These are phyloP conservation scores for Tricholoma bakamatsutake DNA, from an alignment of 768 basidiomycete species.

Conservation along the genomic window DNA sequence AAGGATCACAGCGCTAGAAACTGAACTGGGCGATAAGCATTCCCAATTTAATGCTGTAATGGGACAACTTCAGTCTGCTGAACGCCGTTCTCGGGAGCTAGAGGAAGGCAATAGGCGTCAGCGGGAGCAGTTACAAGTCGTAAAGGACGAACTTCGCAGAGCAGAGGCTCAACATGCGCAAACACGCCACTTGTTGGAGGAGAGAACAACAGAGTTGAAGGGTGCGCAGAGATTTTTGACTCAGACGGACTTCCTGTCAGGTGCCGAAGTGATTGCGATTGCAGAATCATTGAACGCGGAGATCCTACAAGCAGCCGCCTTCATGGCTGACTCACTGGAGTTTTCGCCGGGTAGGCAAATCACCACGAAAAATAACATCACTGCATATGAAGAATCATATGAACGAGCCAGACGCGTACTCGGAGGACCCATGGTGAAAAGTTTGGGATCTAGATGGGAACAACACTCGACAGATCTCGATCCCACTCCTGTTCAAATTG, in stretches of 20 bases:
- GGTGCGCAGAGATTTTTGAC: slow-evolving; percentile 38
- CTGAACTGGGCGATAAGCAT: background rate
- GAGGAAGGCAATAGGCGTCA: slow-evolving; percentile 1
- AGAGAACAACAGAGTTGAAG: slow-evolving; percentile 33
- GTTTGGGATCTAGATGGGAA: background rate
- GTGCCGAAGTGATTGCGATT: slow-evolving; percentile 32
- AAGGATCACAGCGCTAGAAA: background rate
- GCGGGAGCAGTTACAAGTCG: background rate
- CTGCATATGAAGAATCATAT: background rate
- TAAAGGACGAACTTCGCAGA: slow-evolving; percentile 10
- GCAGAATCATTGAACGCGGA: slow-evolving; percentile 14
- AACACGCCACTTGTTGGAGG: slow-evolving; percentile 19
- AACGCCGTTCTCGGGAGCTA: background rate
- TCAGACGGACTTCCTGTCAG: slow-evolving; percentile 37
- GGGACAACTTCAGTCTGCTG: background rate
- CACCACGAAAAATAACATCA: background rate
- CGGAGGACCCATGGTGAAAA: slow-evolving; percentile 6
- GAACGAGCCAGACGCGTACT: slow-evolving; percentile 5
- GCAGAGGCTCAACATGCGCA: slow-evolving; percentile 15
- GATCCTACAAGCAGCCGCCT: slow-evolving; percentile 16
- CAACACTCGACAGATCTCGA: slow-evolving; percentile 6
- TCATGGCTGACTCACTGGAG: slow-evolving; percentile 13
- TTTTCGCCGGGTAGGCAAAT: background rate
- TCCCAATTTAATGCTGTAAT: background rate
- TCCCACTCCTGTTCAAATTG: slow-evolving; percentile 14